Base-by-base conservation (phyloP, 345 rosid species). In the Ceriops zippeliana region DNA sequence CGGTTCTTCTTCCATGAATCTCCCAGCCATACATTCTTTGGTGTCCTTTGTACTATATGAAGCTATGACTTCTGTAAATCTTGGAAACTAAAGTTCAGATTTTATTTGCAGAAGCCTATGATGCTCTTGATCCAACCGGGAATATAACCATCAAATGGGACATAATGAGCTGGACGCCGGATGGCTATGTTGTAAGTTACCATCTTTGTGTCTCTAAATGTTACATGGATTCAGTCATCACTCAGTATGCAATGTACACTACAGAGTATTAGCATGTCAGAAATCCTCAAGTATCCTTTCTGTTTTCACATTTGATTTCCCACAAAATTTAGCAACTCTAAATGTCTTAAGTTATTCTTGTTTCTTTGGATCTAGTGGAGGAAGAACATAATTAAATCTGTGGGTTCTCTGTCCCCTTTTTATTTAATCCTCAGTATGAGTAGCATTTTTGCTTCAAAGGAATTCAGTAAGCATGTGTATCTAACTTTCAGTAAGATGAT, bases 141-240 rank as follows among this genome's bases (percentile, higher is more conserved):
- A 81, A 84, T 69, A 75, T 81, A 56, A 81, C 83, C 32, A 65
- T 77, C 60, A 84, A 77, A 77, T 81, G 85, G 87, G 87, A 81
- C 28, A 47, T 84, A 4, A 81, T 84, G 58, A 72, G 76, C 53
- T 84, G 87, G 87, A 79, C 80, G 19, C 66, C 83, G 5, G 79
- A 76, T 76, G 79, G 79, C 71, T 76, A 76, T 61, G 75, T 76
- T 61, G 79, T 76, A 70, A 70, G 79, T 66, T 17, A 8, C 20
- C 30, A 42, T 42, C 49, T 9, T 38, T 11, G 49, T 13, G 49
- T 13, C 13, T 37, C 49, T 3, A 13, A 42, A 16, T 42, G 49
- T 42, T 13, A 13, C 16, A 42, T 3, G 49, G 49, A 42, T 42
- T 42, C 19, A 10, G 46, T 38, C 46, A 38, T 38, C 46, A 9